Evolutionary conservation across 768 basidiomycete genomes (phyloP).

Genomic region (Porphyrellus cyaneotinctus): DNA sequence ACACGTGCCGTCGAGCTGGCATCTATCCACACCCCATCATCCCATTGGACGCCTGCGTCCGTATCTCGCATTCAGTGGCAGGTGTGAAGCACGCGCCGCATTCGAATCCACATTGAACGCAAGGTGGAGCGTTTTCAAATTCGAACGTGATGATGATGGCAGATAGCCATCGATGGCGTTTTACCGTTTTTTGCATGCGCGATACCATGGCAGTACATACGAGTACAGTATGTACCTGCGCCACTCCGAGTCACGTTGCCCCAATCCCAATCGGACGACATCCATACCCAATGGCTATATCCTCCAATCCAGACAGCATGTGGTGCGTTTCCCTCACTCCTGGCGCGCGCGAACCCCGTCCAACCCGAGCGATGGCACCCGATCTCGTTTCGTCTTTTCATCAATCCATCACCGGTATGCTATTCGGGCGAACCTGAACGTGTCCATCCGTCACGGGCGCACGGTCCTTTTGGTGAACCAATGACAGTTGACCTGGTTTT

Average conservation of each 20-base stretch:
- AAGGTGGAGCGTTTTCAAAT: constrained; percentile 28
- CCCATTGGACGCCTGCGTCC: background rate
- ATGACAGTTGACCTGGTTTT: background rate
- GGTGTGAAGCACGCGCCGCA: background rate
- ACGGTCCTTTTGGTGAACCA: background rate
- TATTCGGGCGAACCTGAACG: constrained; percentile 15
- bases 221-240: background rate
- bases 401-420: background rate
- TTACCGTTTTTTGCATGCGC: too few species aligned
- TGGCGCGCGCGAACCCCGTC: background rate
- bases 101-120: background rate
- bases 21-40: background rate
- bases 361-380: background rate
- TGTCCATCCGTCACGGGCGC: constrained; percentile 5
- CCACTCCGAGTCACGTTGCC: background rate
- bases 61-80: background rate
- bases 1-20: background rate
- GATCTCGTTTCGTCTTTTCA: background rate
- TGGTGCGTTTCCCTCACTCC: background rate
- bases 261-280: too few species aligned
- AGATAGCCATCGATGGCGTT: background rate
- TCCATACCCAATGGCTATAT: too few species aligned
- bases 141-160: background rate
- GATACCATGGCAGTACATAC: too few species aligned
- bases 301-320: too few species aligned